Base-by-base conservation (phyloP, 148 eudicot genomes). In the Suaeda aralocaspica region DNA sequence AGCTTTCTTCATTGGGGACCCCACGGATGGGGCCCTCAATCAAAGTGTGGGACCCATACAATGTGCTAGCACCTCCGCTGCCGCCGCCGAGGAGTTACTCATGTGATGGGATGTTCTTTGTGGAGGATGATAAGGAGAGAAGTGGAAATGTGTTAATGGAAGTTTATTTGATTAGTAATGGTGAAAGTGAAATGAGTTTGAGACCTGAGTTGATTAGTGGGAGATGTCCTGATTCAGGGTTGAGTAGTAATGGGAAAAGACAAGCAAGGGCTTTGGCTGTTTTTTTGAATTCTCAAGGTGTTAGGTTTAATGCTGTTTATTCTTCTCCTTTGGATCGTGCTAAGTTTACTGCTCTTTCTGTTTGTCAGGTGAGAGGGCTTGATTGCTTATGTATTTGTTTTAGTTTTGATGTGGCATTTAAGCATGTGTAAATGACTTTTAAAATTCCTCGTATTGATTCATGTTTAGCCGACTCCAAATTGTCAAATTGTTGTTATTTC, bases 11-110 rank as follows among this genome's bases (percentile, higher is more conserved):
- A 5, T 72, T 87, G 2, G 97, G 97, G 10, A 93, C 98, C 4
- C 98, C 98, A 0, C 72, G 98, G 0, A 80, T 86, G 55, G 96
- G 96, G 0, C 96, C 98, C n/a, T 91, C 96, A 5, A 94, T 94
- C 76, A 94, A 94, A 79, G 98, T 94, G 67, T 94, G 98, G 98
- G 98, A 94, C 83, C 98, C 98, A 8, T 94, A 91, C 75, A 91
- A 94, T 28, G 95, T 94, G 1, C 84, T 94, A 4, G 92, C 92
- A 1, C 90, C 94, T 6, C 98, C 92, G 6, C 86, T 88, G 9
- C 84, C 81, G 11, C 75, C 65, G 12, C 86, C 87, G 8, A 63
- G 90, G 64, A 71, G 78, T 52, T 86, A 82, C 63, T 83, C 91
- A 2, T 67, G 86, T 2, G 89, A 79, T 5, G 77, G 77, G 77